These are phyloP conservation scores for Chlorella vulgaris DNA, from an alignment of 139 green algal species.

Conservation along the genomic window DNA sequence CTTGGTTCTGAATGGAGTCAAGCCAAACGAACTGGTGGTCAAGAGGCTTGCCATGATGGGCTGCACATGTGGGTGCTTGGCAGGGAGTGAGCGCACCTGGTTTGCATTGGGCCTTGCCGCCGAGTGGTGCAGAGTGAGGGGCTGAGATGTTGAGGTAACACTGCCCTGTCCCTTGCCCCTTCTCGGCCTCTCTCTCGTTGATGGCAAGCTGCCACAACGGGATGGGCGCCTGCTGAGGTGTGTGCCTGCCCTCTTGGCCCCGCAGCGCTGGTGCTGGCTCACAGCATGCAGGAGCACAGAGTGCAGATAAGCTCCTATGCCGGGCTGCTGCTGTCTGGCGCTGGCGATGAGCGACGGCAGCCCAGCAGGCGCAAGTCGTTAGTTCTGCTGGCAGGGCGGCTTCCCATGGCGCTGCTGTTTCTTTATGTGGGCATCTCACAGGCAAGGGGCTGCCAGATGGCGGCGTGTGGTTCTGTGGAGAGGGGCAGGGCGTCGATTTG, in stretches of 20 bases:
- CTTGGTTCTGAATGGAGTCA: constrained; percentile 33
- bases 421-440: constrained; percentile 49
- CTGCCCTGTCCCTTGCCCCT: too few relatives aligned
- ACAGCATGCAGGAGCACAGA: constrained; percentile 24
- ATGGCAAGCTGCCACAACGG: too few relatives aligned
- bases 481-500: too few relatives aligned
- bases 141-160: too few relatives aligned
- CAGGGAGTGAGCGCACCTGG: background rate
- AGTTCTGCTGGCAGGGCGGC: constrained; percentile 51
- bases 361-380: constrained; percentile 34
- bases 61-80: constrained; percentile 18
- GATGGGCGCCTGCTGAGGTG: too few relatives aligned
- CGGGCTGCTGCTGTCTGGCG: constrained; percentile 46
- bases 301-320: constrained; percentile 28
- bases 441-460: background rate
- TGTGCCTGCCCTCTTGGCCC: background rate
- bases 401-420: constrained; percentile 53
- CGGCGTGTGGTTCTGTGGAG: background rate
- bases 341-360: constrained; percentile 2
- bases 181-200: too few relatives aligned
- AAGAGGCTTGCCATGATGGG: constrained; percentile 64
- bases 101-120: too few relatives aligned
- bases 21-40: constrained; percentile 58
- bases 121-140: too few relatives aligned
- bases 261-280: constrained; percentile 44